Conservation (phyloP, 805 yeast genomes). For the Suhomyces xylopsoci region DNA sequence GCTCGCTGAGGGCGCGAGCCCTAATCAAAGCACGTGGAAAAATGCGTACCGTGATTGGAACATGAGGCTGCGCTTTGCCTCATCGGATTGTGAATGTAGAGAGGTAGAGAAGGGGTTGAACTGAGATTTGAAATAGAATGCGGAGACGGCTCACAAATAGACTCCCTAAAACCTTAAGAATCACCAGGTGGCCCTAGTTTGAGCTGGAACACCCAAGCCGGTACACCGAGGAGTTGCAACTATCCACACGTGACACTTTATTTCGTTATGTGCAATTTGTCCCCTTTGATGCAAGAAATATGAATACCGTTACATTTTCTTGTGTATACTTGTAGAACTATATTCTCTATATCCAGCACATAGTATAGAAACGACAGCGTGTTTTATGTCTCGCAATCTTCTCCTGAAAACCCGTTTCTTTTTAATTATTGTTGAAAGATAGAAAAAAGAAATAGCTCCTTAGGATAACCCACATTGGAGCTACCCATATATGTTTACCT, state of each 20-base stretch:
- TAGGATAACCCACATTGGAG: background rate
- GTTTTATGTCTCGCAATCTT: background rate
- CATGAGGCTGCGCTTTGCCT: background rate
- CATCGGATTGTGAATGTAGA: background rate
- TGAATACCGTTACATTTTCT: background rate
- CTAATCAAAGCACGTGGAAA: background rate
- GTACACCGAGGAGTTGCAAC: background rate
- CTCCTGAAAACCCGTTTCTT: background rate
- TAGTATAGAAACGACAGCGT: background rate
- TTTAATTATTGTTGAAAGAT: background rate
- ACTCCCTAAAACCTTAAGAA: background rate
- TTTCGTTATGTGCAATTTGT: background rate
- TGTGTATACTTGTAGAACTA: background rate
- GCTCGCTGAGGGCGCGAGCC: conserved; percentile 1
- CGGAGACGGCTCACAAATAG: background rate
- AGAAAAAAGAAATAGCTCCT: background rate
- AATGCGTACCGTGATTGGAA: background rate
- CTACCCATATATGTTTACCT: background rate
- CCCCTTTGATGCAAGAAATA: background rate
- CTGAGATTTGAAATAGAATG: background rate
- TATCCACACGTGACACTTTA: background rate
- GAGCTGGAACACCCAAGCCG: background rate
- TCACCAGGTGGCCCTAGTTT: background rate
- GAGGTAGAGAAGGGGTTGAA: background rate
- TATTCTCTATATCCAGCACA: background rate